phyloP scores from a whole-genome alignment of 2,329 filamentous ascomycete genomes.

The Phialocephala subalpina region DNA sequence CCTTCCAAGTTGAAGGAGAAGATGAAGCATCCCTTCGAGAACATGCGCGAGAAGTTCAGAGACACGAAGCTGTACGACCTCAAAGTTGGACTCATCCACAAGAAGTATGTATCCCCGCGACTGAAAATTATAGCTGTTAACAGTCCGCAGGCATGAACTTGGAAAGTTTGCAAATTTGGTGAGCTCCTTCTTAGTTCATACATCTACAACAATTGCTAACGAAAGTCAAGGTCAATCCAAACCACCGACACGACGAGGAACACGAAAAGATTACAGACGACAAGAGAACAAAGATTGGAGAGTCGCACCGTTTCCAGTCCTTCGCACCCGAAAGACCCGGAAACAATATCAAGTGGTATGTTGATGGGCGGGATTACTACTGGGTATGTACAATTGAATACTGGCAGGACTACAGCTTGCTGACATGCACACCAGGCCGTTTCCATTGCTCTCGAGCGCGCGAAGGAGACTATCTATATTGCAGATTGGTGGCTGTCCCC shows the following conservation, averaged over 20 bases:
- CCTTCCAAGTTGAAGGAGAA: conserved; percentile 48
- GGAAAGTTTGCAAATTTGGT: conserved; percentile 71
- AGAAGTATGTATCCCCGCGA: conserved; percentile 56
- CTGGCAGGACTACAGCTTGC: not conserved
- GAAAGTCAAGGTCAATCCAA: conserved; percentile 70
- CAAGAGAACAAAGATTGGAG: conserved; percentile 76
- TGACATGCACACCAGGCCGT: conserved; percentile 64
- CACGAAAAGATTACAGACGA: conserved; percentile 86
- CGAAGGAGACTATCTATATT: conserved; percentile 94
- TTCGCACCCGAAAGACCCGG: conserved; percentile 88
- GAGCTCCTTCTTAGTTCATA: conserved; percentile 38
- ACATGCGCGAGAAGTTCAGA: conserved; percentile 59
- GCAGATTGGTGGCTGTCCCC: conserved; percentile 97
- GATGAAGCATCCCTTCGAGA: conserved; percentile 57
- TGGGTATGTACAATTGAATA: conserved; percentile 60
- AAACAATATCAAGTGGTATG: conserved; percentile 95
- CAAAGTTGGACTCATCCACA: conserved; percentile 64
- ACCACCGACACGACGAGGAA: conserved; percentile 92
- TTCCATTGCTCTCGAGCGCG: conserved; percentile 86
- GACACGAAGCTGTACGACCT: conserved; percentile 62
- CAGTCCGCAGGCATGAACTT: conserved; percentile 58
- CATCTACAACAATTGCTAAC: conserved; percentile 10
- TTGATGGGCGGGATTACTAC: conserved; percentile 94
- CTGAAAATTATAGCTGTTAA: conserved; percentile 10
- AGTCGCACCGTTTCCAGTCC: conserved; percentile 84